Base-by-base conservation (phyloP, 345 rosid species). In the Brassica cretica region DNA sequence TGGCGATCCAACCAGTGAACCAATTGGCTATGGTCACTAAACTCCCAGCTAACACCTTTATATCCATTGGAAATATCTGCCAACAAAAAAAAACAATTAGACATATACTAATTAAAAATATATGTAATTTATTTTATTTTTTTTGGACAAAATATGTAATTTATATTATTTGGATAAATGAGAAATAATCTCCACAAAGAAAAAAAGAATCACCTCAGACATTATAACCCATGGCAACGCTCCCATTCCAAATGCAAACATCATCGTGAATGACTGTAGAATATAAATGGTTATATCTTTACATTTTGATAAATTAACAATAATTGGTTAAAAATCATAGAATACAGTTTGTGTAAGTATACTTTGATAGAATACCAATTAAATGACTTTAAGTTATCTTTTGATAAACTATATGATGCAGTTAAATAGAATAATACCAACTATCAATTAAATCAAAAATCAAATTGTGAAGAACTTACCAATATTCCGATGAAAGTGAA, bases 221-320 rank as follows among this genome's bases (percentile, higher is more conserved):
- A 88, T 86, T 78, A 90, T 86, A 64, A 90, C 74, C 94, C 90
- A 90, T 14, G 94, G 92, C 14, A 90, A 79, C 12, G 90, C 92
- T 75, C 95, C 95, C 82, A 90, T 80, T 18, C 91, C 92, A 19
- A 86, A 49, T 27, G 88, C 85, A 16, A 79, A 79, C 75, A 74
- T 63, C 81, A 78, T 78, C 30, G 73, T 78, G 72, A 78, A 78
- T 41, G 81, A 58, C 81, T 78, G 81, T 78, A 3, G 7, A 44
- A 56, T 12, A 66, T 46, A 39, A 44, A 41, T n/a, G 5, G 37
- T 56, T 33, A 70, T 4, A 62, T 10, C 27, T 69, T 63, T 35
- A 68, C 9, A 39, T 8, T 58, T 14, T 58, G 15, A 7, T 6
- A 35, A 19, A 5, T 5, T 15, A 74, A 21, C 64, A 35, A 18